Base-by-base conservation (phyloP, 2,329 filamentous ascomycete species). In the Cercospora janseana region DNA sequence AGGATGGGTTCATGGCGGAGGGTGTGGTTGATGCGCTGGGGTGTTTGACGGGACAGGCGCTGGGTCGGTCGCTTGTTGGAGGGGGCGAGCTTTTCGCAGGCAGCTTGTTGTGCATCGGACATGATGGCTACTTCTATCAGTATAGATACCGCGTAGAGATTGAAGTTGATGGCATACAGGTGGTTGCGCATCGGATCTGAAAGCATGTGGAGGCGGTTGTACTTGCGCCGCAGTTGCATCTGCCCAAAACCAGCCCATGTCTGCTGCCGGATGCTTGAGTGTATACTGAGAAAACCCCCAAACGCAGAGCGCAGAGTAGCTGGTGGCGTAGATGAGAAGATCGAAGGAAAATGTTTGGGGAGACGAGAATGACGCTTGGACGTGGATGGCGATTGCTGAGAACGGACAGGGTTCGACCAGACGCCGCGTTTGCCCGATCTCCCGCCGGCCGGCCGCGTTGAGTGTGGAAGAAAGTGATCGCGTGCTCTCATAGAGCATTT, bases 201-300 rank as follows among this genome's bases (percentile, higher is more conserved):
- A 66, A 24, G 76, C 71, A 54, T 40, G 35, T 26, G 74, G 68
- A 52, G 71, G 72, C 63, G 76, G 77, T 54, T 76, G 75, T 55
- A 74, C 72, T 61, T 58, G 56, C 48, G 67, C 66, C 10, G 73
- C 59, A 46, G 69, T 66, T 15, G 72, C 63, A 54, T 85, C 81
- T 70, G 82, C 80, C 83, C 83, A 86, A 62, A 86, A 86, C 82
- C 82, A 86, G 63, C 83, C 83, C 83, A 86, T 86, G 35, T 15
- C 69, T 26, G 47, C 45, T n/a, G n/a, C n/a, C n/a, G n/a, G 28
- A 21, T 29, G 10, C 31, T 15, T 9, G 12, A 13, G 29, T 15
- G 27, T 38, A 26, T n/a, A n/a, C n/a, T n/a, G n/a, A 45, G 31
- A 29, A 24, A 16, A 7, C n/a, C 6, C 7, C n/a, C 8, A 7